phyloP scores from a whole-genome alignment of 306 rosid genomes.

The Lathyrus oleraceus region DNA sequence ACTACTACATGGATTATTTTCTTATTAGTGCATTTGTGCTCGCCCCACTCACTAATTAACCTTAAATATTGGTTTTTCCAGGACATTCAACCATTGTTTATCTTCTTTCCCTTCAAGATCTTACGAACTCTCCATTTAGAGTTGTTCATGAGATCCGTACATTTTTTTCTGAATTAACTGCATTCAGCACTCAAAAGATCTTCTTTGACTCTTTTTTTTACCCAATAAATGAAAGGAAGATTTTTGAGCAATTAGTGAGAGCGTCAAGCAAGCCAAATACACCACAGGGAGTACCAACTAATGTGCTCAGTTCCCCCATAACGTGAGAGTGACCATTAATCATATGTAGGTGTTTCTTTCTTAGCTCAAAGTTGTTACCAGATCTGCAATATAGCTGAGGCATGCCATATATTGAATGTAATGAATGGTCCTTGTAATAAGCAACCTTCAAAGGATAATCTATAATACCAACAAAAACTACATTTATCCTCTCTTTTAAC shows the following conservation, averaged over 20 bases:
- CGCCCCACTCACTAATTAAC: slow-evolving; percentile 2
- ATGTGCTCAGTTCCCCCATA: too few relatives aligned
- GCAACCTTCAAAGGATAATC: slow-evolving; percentile 68
- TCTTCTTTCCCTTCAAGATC: slow-evolving; percentile 95
- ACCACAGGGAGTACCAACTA: too few relatives aligned
- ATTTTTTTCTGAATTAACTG: slow-evolving; percentile 26
- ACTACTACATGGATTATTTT: too few relatives aligned
- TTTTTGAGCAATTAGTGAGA: too few relatives aligned
- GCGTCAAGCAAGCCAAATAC: too few relatives aligned
- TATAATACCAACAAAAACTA: too few relatives aligned
- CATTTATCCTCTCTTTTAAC: background rate
- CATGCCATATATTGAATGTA: slow-evolving; percentile 80
- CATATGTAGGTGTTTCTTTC: slow-evolving; percentile 80
- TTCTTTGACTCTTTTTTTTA: slow-evolving; percentile 40
- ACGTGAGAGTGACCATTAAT: slow-evolving; percentile 21
- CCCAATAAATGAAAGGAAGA: slow-evolving; percentile 93
- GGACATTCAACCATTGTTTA: slow-evolving; percentile 95
- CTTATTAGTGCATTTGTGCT: slow-evolving; percentile 30
- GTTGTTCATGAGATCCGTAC: slow-evolving; percentile 97
- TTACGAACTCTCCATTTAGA: slow-evolving; percentile 93
- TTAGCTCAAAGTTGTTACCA: slow-evolving; percentile 87
- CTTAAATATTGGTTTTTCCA: slow-evolving; percentile 36
- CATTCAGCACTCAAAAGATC: slow-evolving; percentile 6
- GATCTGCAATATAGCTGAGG: slow-evolving; percentile 86
- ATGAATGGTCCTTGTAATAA: slow-evolving; percentile 89